Base-by-base conservation (phyloP, 352 stramenopile genomes). In the Pythium sp. region DNA sequence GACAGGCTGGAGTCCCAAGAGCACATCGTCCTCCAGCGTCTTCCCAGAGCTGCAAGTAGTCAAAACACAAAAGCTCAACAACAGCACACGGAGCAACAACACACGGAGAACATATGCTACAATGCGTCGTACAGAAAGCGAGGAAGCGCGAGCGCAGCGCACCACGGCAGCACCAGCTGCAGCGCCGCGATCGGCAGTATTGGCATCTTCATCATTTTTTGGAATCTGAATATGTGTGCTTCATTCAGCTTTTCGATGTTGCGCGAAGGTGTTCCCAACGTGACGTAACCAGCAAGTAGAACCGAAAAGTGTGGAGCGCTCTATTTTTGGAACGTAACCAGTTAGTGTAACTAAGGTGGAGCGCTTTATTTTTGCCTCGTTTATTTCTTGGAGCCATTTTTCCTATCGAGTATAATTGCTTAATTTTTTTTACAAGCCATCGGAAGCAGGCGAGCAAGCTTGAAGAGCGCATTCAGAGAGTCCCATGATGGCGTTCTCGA, bases 21-120 rank as follows among this genome's bases (percentile, higher is more conserved):
- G 43, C 62, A 90, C 82, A 11, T 72, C 69, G 54, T 87, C 75
- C 70, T 93, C 82, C 8, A 93, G 64, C 30, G 70, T 59, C 32
- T 72, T 64, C 6, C 64, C 71, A 57, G 65, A 73, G 15, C 80
- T 87, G 60, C 57, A 24, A 43, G 46, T 20, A 36, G 3, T 43
- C 36, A 53, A 53, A 8, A 54, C 32, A 61, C 11, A 30, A 2
- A 43, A 43, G 12, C 24, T 60, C 12, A 67, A 34, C 9, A 54
- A 6, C 62, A 46, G 26, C 9, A 57, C 26, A 32, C 26, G 24
- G 20, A 32, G 2, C 32, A 46, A 34, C 20, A 57, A 3, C 3
- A 30, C 38, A 14, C 20, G 5, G 30, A 26, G 28, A 47, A 18
- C 24, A 11, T 18, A 14, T 8, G 1, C 15, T 1, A 41, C 58